phyloP scores from a whole-genome alignment of 2,329 filamentous ascomycete species.

The Podosphaera aphanis region DNA sequence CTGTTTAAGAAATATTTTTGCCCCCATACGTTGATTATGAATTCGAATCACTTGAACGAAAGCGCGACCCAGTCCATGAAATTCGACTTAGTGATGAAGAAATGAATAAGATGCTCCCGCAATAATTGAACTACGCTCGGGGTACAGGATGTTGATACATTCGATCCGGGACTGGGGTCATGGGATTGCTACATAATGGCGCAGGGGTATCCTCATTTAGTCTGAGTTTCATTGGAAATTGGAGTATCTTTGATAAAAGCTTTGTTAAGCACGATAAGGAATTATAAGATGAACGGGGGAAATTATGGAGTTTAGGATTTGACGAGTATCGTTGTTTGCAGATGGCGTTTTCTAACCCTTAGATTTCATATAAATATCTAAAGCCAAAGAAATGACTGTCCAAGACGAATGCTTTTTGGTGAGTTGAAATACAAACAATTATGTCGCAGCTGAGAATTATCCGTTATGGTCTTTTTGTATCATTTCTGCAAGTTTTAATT shows the following conservation, averaged over 20 bases:
- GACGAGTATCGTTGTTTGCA: neutral
- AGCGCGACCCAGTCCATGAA: conserved; percentile 55
- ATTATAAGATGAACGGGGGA: neutral
- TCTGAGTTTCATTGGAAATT: neutral
- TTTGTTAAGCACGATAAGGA: neutral
- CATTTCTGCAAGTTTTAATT: no score
- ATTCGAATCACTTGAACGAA: conserved; percentile 50
- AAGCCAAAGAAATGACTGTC: no score
- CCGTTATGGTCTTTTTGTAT: no score
- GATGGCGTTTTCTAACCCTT: neutral
- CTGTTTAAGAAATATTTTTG: conserved; percentile 47
- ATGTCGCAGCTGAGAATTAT: no score
- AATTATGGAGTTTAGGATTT: neutral
- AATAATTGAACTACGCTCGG: conserved; percentile 19
- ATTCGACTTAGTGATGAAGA: conserved; percentile 61
- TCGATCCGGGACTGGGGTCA: neutral
- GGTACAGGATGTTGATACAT: conserved; percentile 3
- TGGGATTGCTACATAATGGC: neutral
- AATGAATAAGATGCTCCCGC: conserved; percentile 41
- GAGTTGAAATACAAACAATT: no score
- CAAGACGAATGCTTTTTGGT: no score
- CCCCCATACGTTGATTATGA: conserved; percentile 56
- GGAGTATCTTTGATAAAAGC: neutral
- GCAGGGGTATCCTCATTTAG: neutral
- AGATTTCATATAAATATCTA: neutral